Conservation (phyloP, 345 rosid genomes). For the Brassica nigra region DNA sequence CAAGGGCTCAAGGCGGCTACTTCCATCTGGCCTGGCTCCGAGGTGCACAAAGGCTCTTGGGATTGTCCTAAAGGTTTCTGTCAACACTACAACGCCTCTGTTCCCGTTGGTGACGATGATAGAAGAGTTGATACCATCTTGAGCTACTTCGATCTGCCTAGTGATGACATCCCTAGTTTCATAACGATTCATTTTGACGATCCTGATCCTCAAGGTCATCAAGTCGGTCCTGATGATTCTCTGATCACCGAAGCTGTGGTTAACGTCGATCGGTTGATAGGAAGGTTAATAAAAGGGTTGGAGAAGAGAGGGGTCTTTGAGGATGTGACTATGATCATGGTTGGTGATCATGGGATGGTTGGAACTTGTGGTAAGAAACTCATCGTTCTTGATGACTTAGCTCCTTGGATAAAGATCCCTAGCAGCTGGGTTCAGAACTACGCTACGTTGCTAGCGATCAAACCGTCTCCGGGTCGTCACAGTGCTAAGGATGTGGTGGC, state of each 20-base stretch:
- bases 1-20: constrained; percentile 77
- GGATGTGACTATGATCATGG: constrained; percentile 71
- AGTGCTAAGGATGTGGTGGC: constrained; percentile 52
- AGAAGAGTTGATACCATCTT: constrained; percentile 70
- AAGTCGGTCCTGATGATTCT: constrained; percentile 85
- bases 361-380: constrained; percentile 76
- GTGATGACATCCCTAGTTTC: constrained; percentile 58
- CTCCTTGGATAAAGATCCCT: constrained; percentile 67
- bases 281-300: constrained; percentile 65
- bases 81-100: constrained; percentile 53
- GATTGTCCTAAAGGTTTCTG: constrained; percentile 63
- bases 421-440: constrained; percentile 58
- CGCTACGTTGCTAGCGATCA: constrained; percentile 71
- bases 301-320: constrained; percentile 71
- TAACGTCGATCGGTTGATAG: constrained; percentile 61
- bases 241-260: constrained; percentile 61
- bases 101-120: constrained; percentile 49
- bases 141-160: constrained; percentile 66
- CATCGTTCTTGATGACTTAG: constrained; percentile 69
- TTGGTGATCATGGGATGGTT: constrained; percentile 97
- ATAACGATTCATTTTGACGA: constrained; percentile 75
- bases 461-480: not conserved
- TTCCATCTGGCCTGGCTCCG: constrained; percentile 91
- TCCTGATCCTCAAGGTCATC: constrained; percentile 82
- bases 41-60: constrained; percentile 86